Base-by-base conservation (phyloP, 2,329 filamentous ascomycete genomes). In the Septoria linicola region DNA sequence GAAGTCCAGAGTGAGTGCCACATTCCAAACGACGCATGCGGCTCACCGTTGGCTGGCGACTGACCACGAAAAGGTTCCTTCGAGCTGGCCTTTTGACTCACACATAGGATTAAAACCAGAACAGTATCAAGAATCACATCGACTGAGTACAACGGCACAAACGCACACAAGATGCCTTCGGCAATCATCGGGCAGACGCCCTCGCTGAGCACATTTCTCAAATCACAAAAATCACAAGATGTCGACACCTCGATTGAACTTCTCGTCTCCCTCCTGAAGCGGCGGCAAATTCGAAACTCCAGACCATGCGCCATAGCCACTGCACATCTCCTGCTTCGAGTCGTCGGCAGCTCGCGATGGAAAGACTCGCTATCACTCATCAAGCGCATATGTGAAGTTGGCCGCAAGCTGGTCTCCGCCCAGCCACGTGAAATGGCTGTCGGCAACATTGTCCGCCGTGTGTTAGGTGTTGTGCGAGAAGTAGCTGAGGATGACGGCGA, bases 361-460 rank as follows among this genome's bases (percentile, higher is more conserved):
- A 79, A 80, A 55, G 87, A 92, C 68, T 85, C 90, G 40, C 81
- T 83, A 42, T 83, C 85, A 63, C 82, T 99, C 43, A 82, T 97
- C 53, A 81, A 85, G 62, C 84, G 88, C 59, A 84, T 99, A 55
- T 84, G 88, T 59, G 80, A 84, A 53, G 84, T 92, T 19, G 93
- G 93, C 49, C 80, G 83, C 61, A 82, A 84, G 49, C 78, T 99
- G 36, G 84, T 87, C 30, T 82, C 86, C 49, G 91, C 93, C 6
- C 89, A 95, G 64, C 92, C 92, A 13, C 82, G 87, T 54, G 93
- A 97, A 73, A 85, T 96, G 62, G 89, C 90, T 4, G 89, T 96
- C 37, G 92, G 90, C 45, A 99, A 99, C 66, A 91, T 99, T 61
- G 89, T 96, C 40, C 84, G 91, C 54, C 84, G 93, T 56, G 88